phyloP scores from a whole-genome alignment of 495 filamentous ascomycete species.

The Neurospora sp. region DNA sequence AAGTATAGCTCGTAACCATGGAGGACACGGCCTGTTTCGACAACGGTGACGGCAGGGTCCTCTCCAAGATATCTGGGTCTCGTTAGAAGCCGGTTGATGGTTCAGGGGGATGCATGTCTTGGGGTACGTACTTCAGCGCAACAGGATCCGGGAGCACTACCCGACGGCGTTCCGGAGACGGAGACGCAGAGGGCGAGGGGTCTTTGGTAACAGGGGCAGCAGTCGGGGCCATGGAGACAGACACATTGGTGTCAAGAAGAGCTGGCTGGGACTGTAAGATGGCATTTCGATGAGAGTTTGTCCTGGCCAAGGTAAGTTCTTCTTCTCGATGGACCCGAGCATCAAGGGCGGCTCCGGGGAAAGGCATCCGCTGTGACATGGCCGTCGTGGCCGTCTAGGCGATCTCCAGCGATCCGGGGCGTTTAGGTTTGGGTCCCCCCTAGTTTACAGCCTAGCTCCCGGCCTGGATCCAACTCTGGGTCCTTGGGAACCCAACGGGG shows the following conservation, averaged over 20 bases:
- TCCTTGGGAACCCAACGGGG: not conserved
- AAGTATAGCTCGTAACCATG: slow-evolving; percentile 88
- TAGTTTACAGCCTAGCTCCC: not conserved
- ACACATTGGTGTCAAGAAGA: not conserved
- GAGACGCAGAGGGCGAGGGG: slow-evolving; percentile 1
- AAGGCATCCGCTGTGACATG: slow-evolving; percentile 20
- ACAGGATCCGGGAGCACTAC: slow-evolving; percentile 66
- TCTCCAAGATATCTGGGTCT: slow-evolving; percentile 68
- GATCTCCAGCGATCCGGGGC: not conserved
- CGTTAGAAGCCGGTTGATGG: not conserved
- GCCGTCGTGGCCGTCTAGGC: not conserved
- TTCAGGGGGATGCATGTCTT: not conserved
- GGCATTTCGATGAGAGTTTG: slow-evolving; percentile 9
- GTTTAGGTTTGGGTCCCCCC: not conserved
- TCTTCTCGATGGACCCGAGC: slow-evolving; percentile 23
- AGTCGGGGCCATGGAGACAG: slow-evolving; percentile 4
- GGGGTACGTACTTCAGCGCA: slow-evolving; percentile 45
- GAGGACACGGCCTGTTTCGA: slow-evolving; percentile 57
- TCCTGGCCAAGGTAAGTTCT: slow-evolving; percentile 19
- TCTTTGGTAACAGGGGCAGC: not conserved
- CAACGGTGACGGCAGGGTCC: slow-evolving; percentile 65
- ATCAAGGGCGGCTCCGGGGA: slow-evolving; percentile 18
- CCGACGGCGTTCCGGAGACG: slow-evolving; percentile 26
- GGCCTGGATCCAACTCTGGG: not conserved
- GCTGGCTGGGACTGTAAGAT: slow-evolving; percentile 5